These are phyloP conservation scores for Tulasnella sp. DNA, from an alignment of 768 basidiomycete genomes.

Conservation along the genomic window DNA sequence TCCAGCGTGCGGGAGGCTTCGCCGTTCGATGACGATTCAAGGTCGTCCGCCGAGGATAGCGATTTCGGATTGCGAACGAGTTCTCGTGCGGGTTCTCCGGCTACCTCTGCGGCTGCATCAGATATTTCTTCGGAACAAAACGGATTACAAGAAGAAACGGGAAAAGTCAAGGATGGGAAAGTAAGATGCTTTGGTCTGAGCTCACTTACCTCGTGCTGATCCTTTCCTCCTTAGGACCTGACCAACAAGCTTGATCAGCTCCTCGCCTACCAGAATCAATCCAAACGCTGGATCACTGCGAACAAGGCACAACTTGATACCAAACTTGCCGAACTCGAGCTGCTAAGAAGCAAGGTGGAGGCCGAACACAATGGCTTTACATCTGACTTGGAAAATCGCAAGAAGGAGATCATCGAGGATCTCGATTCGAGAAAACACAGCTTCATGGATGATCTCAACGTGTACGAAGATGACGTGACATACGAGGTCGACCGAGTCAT, in stretches of 20 bases:
- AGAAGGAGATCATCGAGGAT: not conserved
- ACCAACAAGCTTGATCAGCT: not conserved
- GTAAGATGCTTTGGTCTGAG: not conserved
- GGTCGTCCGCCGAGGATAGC: not conserved
- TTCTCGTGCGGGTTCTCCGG: not conserved
- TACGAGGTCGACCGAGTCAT: constrained; percentile 16
- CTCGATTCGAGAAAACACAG: not conserved
- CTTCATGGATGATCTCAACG: constrained; percentile 8
- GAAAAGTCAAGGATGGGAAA: not conserved
- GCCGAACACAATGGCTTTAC: not conserved
- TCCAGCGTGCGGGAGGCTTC: not conserved
- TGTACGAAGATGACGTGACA: constrained; percentile 12
- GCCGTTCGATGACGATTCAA: not conserved
- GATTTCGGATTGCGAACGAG: not conserved
- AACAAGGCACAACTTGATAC: constrained; percentile 17
- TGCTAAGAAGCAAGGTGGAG: not conserved
- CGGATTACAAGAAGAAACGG: not conserved
- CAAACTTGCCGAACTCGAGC: not conserved
- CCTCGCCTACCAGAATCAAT: not conserved
- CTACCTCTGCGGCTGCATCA: not conserved
- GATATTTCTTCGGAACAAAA: not conserved
- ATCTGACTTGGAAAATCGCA: not conserved
- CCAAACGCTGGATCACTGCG: constrained; percentile 6
- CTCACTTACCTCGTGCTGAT: not conserved
- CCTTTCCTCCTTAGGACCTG: not conserved